Base-by-base conservation (phyloP, 2,329 filamentous ascomycete genomes). In the Aureobasidium sp. region DNA sequence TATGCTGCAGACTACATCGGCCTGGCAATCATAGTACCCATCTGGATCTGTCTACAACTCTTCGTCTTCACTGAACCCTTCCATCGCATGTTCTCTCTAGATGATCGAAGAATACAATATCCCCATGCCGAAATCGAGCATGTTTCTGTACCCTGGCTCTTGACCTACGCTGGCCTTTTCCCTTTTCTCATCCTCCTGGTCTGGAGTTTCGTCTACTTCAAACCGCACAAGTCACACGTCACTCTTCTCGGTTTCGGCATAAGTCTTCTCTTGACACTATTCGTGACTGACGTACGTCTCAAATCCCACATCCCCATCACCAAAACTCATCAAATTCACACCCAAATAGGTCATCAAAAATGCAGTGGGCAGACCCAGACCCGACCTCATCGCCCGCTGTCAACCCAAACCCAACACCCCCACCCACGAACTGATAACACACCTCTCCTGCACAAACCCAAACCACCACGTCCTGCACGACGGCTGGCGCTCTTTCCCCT, bases 21-120 rank as follows among this genome's bases (percentile, higher is more conserved):
- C 30, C 80, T 97, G 58, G 72, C 75, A 1, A 68, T 87, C 34
- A 75, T 97, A n/a, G 64, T 89, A 6, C 72, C 76, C 4, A 80
- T 77, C 48, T 93, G 88, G 69, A 69, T 86, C 16, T 62, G 83
- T 29, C 39, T 59, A 7, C 64, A 88, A 79, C 76, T 88, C 38
- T 76, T 82, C 68, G 73, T 86, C 62, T 76, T 86, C 59, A 78
- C 88, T 61, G 83, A 85, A 56, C 93, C 93, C 0, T 97, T 97
- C 67, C 90, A 97, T 68, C 89, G 88, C 71, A 86, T 96, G 81
- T 97, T 98, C 72, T 86, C 82, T 59, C 79, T 97, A 57, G 86
- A 90, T 66, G 89, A 97, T 66, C 78, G 87, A 21, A 76, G 82
- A 45, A 89, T 97, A 56, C 84, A 88, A 59, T 96, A 86, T 64